A percentile compares a stretch with the other conserved stretches of the same genome.
phyloP scores from a whole-genome alignment of 441 rosid species.

The Iberis amara region DNA sequence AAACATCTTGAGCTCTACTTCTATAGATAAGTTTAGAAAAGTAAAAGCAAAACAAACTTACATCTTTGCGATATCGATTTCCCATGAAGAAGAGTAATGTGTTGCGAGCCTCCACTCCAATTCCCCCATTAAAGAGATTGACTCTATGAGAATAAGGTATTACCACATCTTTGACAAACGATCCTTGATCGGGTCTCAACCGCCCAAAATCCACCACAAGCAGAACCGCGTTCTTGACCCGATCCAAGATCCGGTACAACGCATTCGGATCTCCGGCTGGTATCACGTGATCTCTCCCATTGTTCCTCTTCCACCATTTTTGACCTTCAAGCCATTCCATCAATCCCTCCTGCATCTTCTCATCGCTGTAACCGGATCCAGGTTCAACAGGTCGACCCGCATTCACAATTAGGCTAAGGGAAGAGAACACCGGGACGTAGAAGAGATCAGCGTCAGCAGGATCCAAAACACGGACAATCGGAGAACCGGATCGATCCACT shows the following conservation, averaged over 20 bases:
- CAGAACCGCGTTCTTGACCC: constrained; percentile 56
- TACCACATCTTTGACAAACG: constrained; percentile 79
- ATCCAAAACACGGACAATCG: constrained; percentile 47
- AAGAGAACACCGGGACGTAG: constrained; percentile 82
- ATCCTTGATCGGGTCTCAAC: constrained; percentile 72
- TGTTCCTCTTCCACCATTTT: constrained; percentile 71
- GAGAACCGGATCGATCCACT: constrained; percentile 50
- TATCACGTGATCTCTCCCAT: constrained; percentile 71
- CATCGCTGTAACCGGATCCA: constrained; percentile 56
- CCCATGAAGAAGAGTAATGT: constrained; percentile 96
- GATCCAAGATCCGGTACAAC: constrained; percentile 52
- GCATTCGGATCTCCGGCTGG: constrained; percentile 93
- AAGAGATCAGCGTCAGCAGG: constrained; percentile 83
- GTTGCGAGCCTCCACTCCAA: constrained; percentile 51
- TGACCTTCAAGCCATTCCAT: constrained; percentile 77
- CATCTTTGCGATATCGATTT: constrained; percentile 87
- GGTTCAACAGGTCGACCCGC: constrained; percentile 42
- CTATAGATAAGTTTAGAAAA: no score
- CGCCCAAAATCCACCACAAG: constrained; percentile 79
- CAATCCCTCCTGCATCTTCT: constrained; percentile 69
- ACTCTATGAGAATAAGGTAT: constrained; percentile 87
- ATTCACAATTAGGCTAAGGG: constrained; percentile 69
- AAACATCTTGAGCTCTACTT: not conserved
- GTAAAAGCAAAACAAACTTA: constrained; percentile 22
- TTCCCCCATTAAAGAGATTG: constrained; percentile 54